Percentiles rank a stretch among this genome's conserved stretches.
phyloP scores from a whole-genome alignment of 768 basidiomycete genomes.

The Rhodosporidiobolus odoratus region DNA sequence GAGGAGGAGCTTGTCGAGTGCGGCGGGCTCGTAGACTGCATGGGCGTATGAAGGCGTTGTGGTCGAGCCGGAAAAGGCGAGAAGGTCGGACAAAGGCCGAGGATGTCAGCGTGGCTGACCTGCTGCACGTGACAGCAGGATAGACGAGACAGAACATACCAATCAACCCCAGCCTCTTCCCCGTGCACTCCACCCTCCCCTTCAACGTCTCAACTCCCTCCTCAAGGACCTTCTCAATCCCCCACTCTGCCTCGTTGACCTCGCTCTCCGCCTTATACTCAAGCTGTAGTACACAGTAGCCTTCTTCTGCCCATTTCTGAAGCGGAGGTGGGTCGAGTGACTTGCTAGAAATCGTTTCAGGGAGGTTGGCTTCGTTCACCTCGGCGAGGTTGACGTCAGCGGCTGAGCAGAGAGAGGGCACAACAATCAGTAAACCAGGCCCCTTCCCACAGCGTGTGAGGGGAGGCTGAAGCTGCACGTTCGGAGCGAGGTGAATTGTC shows the following conservation, averaged over 20 bases:
- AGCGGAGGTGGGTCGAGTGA: conserved; percentile 30
- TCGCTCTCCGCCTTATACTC: neutral
- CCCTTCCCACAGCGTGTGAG: conserved; percentile 19
- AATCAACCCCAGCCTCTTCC: conserved; percentile 13
- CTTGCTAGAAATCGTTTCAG: neutral
- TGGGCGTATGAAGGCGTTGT: neutral
- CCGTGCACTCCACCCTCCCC: neutral
- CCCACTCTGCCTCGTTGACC: neutral
- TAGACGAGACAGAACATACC: conserved; percentile 24
- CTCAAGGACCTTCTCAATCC: conserved; percentile 6
- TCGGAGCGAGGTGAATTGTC: neutral
- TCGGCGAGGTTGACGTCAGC: neutral
- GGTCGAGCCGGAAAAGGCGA: neutral
- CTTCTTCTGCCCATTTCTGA: conserved; percentile 38
- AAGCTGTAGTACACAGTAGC: conserved; percentile 22
- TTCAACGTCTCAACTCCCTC: conserved; percentile 5
- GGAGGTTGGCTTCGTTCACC: neutral
- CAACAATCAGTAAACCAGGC: conserved; percentile 18
- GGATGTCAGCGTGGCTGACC: neutral
- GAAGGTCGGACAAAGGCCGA: no score
- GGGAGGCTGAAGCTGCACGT: conserved; percentile 25
- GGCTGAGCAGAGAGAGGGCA: neutral
- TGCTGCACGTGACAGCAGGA: neutral
- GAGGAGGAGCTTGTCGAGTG: conserved; percentile 2
- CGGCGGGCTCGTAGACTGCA: conserved; percentile 14